Percentiles rank a stretch among this genome's conserved stretches.
Conservation (phyloP, 371 early-diverging fungal species). For the Mucor irregularis region DNA sequence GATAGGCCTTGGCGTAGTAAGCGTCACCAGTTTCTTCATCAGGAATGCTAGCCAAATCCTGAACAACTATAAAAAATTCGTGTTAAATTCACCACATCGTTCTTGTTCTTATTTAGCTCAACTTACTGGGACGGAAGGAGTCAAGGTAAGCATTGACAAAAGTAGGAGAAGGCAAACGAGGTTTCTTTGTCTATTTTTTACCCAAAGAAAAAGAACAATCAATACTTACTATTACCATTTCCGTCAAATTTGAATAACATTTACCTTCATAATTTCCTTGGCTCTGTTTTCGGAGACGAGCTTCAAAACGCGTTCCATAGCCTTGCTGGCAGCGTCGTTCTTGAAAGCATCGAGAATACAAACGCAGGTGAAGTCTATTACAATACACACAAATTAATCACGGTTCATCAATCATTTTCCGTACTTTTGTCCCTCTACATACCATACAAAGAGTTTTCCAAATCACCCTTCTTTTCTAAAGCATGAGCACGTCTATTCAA, state of each 20-base stretch:
- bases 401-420: no score
- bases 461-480: constrained; percentile 66
- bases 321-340: constrained; percentile 74
- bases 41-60: constrained; percentile 31
- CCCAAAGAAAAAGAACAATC: background rate
- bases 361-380: constrained; percentile 83
- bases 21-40: constrained; percentile 48
- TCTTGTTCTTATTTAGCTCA: no score
- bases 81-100: background rate
- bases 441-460: constrained; percentile 82
- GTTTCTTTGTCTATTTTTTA: constrained; percentile 51
- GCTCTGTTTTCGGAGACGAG: constrained; percentile 78
- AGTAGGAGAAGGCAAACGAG: constrained; percentile 84
- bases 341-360: constrained; percentile 94
- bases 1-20: constrained; percentile 51
- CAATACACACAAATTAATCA: no score
- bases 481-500: constrained; percentile 85
- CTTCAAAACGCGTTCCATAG: constrained; percentile 91
- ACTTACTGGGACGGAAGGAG: constrained; percentile 74
- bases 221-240: no score
- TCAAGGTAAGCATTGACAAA: constrained; percentile 92
- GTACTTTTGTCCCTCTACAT: constrained; percentile 2
- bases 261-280: constrained; percentile 71
- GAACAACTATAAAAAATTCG: constrained; percentile 16
- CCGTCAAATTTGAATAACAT: background rate